These are phyloP conservation scores for Salix suchowensis DNA, from an alignment of 345 rosid species.

Conservation along the genomic window DNA sequence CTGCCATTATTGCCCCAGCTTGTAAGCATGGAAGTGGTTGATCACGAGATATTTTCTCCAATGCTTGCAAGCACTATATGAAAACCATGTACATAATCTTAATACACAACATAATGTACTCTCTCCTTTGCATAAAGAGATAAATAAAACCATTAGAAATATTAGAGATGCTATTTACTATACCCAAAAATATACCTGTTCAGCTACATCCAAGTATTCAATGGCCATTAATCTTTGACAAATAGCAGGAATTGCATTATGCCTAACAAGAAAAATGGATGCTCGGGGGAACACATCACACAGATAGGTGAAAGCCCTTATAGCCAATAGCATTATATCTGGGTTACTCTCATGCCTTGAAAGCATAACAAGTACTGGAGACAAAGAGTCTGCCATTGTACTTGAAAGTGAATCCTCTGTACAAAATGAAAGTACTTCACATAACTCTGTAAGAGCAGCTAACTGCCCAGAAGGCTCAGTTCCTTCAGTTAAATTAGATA, in stretches of 20 bases:
- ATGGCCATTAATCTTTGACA: conserved; percentile 69
- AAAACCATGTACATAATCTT: background rate
- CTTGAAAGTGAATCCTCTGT: conserved; percentile 70
- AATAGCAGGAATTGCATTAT: conserved; percentile 75
- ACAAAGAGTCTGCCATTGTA: conserved; percentile 57
- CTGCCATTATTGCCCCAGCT: conserved; percentile 90
- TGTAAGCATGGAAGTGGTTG: conserved; percentile 81
- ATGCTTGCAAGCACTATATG: conserved; percentile 89
- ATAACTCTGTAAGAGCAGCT: conserved; percentile 69
- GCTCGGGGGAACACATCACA: conserved; percentile 88
- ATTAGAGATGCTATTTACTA: background rate
- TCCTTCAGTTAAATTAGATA: conserved; percentile 48
- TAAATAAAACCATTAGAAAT: background rate
- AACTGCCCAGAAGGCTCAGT: conserved; percentile 57
- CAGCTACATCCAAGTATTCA: conserved; percentile 93
- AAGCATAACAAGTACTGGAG: conserved; percentile 72
- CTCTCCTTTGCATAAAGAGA: background rate
- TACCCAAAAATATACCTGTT: conserved; percentile 51
- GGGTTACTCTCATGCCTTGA: conserved; percentile 59
- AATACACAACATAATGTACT: background rate
- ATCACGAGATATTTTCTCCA: conserved; percentile 89
- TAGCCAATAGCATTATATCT: conserved; percentile 68
- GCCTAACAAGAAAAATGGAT: conserved; percentile 60
- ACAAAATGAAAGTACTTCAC: conserved; percentile 85
- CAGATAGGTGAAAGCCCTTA: conserved; percentile 83